Conservation (phyloP, 2,329 filamentous ascomycete species). For the Stachybotrys chlorohalonatus region DNA sequence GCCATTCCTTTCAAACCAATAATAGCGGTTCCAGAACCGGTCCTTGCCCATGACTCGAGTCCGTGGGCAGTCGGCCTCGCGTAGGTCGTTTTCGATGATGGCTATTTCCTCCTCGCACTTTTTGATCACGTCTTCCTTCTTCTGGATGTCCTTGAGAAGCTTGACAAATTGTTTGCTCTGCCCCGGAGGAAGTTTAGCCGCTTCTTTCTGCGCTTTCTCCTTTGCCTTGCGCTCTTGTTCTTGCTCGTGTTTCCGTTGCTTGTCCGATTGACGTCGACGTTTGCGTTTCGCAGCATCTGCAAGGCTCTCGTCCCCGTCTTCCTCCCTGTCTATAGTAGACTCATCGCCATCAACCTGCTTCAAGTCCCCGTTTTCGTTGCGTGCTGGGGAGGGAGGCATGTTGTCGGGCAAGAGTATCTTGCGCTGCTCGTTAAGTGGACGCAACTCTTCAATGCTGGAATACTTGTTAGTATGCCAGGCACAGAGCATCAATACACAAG, state of each 20-base stretch:
- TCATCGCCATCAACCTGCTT: conserved; percentile 59
- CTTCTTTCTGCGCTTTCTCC: conserved; percentile 56
- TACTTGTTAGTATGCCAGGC: conserved; percentile 2
- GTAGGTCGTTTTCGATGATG: conserved; percentile 80
- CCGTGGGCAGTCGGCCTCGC: conserved; percentile 87
- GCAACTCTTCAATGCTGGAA: conserved; percentile 59
- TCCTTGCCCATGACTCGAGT: conserved; percentile 87
- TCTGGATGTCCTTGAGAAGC: conserved; percentile 79
- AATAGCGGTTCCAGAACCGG: conserved; percentile 96
- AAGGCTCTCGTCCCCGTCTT: conserved; percentile 60
- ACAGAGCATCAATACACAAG: background rate
- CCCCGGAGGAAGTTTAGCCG: conserved; percentile 54
- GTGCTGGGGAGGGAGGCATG: conserved; percentile 52
- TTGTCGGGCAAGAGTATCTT: conserved; percentile 68
- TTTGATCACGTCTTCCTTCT: conserved; percentile 71
- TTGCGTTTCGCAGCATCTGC: conserved; percentile 49
- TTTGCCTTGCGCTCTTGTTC: conserved; percentile 52
- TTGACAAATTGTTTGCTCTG: conserved; percentile 86
- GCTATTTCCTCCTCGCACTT: conserved; percentile 80
- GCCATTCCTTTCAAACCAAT: conserved; percentile 97
- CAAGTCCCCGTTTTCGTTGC: conserved; percentile 42
- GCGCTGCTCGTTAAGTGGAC: conserved; percentile 60
- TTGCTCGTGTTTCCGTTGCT: conserved; percentile 68
- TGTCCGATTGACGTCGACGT: conserved; percentile 51
- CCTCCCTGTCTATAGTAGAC: conserved; percentile 42